These are phyloP conservation scores for Elongisporangium undulatum DNA, from an alignment of 352 stramenopile species.

Conservation along the genomic window DNA sequence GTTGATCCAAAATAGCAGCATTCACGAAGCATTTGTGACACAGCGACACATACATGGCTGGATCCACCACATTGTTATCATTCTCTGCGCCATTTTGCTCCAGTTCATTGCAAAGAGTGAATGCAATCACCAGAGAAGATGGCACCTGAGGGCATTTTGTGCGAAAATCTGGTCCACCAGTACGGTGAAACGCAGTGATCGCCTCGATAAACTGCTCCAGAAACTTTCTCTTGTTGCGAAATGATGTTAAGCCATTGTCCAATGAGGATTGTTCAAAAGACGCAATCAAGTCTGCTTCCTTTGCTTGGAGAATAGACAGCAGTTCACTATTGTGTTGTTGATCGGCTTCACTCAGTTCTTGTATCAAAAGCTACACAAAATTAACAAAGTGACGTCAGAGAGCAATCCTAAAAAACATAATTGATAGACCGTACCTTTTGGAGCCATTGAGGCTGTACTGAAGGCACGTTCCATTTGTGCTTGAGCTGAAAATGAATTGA, in stretches of 20 bases:
- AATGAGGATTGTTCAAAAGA: neutral
- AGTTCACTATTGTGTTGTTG: neutral
- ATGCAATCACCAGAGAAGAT: neutral
- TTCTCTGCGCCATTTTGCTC: neutral
- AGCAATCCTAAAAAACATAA: neutral
- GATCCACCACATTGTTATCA: conserved; percentile 10
- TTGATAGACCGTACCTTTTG: conserved; percentile 4
- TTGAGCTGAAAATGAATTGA: conserved; percentile 1
- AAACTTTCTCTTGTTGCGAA: neutral
- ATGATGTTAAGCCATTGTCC: neutral
- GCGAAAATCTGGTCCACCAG: neutral
- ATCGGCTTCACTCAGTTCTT: neutral
- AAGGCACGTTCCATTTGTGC: conserved; percentile 4
- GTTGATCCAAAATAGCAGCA: conserved; percentile 18
- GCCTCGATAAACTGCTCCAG: neutral
- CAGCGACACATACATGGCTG: conserved; percentile 13
- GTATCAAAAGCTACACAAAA: neutral
- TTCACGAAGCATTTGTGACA: conserved; percentile 23
- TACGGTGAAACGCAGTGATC: neutral
- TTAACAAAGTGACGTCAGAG: neutral
- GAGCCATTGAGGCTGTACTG: conserved; percentile 8
- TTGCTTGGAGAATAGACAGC: neutral
- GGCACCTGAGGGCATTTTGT: neutral
- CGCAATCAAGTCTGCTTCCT: neutral
- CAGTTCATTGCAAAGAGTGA: neutral